phyloP scores from a whole-genome alignment of 495 filamentous ascomycete species.

The Neurospora hispaniola region DNA sequence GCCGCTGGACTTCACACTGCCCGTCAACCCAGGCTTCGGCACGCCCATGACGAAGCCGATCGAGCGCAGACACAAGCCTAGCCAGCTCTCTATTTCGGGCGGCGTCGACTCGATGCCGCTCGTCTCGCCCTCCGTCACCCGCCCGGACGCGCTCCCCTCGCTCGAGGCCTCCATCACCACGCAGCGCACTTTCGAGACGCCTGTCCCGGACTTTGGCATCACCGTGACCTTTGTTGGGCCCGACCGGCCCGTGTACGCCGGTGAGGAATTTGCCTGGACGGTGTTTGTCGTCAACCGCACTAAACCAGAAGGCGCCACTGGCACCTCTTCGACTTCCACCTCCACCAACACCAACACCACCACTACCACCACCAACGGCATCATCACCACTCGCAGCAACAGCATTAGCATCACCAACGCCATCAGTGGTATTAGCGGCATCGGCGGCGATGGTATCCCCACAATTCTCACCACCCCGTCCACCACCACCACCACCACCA shows the following conservation, averaged over 20 bases:
- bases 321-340: neutral
- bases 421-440: neutral
- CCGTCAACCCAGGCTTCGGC: slow-evolving; percentile 46
- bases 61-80: slow-evolving; percentile 53
- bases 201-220: slow-evolving; percentile 52
- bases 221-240: slow-evolving; percentile 64
- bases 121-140: slow-evolving; percentile 35
- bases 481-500: neutral
- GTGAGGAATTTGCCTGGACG: slow-evolving; percentile 73
- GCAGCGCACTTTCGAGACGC: slow-evolving; percentile 32
- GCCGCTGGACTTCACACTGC: slow-evolving; percentile 70
- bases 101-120: slow-evolving; percentile 33
- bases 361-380: neutral
- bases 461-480: neutral
- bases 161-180: slow-evolving; percentile 32
- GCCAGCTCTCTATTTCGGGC: slow-evolving; percentile 45
- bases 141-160: slow-evolving; percentile 43
- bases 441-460: neutral
- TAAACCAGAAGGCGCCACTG: slow-evolving; percentile 2
- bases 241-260: slow-evolving; percentile 41
- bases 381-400: neutral
- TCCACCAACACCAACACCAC: neutral
- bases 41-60: slow-evolving; percentile 43
- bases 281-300: slow-evolving; percentile 84
- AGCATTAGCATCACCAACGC: neutral